Evolutionary conservation across 2,329 filamentous ascomycete species (phyloP), one percentile per base, ranked within the genome.

Genomic region (Neonectria punicea): DNA sequence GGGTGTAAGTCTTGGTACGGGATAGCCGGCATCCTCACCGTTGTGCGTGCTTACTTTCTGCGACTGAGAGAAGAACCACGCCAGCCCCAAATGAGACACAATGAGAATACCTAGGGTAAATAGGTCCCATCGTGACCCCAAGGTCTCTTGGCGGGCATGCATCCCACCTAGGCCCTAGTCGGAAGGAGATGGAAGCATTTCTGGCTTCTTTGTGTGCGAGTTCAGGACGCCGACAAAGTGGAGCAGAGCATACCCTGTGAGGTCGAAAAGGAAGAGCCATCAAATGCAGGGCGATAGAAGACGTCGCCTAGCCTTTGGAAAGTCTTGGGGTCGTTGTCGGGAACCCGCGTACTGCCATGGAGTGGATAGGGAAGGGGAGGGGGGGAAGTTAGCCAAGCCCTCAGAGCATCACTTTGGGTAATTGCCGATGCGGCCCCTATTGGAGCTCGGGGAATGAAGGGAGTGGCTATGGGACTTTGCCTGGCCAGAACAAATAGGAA

Each of bases 1-100:
- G 53, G 54, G 67, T 63, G 65, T 60, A 74, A 71, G 70, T 70
- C 73, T 75, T 75, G 71, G 73, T 72, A 74, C 73, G 73, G 73
- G 66, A 71, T 70, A 60, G 62, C 67, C 73, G 73, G 73, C 73
- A 74, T 68, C 58, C 49, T 71, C 53, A 60, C 41, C 34, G 59
- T 65, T 49, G 65, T 62, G 58, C 67, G 53, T 65, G 63, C 64
- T 61, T 61, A 61, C 54, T 68, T 70, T 58, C 57, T 41, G n/a
- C 58, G 53, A 66, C 63, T 67, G 49, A 54, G 60, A 63, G 51
- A 65, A 63, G 28, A 49, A 53, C 62, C 64, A 58, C 68, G 59
- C 67, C 67, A 71, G 66, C 64, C 54, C 67, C 66, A 58, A 73
- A 67, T 66, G 56, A 55, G 70, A 58, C 61, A 66, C 66, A 66